phyloP scores from a whole-genome alignment of 352 stramenopile species.

The Halophytophthora batemanensis region DNA sequence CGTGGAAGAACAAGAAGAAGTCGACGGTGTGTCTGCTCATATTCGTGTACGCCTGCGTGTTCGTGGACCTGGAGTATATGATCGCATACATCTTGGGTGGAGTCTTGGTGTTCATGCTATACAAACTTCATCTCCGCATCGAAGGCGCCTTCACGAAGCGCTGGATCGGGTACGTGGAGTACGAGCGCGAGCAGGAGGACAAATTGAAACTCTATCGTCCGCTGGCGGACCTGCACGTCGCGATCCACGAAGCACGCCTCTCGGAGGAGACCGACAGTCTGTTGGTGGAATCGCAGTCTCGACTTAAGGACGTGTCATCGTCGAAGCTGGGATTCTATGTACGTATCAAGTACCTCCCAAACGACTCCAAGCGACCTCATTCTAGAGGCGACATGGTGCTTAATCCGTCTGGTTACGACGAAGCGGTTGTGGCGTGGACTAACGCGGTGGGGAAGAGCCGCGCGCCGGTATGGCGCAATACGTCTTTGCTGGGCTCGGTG shows the following conservation, averaged over 20 bases:
- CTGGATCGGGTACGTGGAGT: constrained; percentile 81
- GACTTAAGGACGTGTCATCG: constrained; percentile 55
- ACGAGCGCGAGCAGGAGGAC: constrained; percentile 72
- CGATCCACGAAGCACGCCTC: constrained; percentile 69
- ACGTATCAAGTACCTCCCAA: constrained; percentile 75
- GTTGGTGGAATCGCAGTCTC: constrained; percentile 54
- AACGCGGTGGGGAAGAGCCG: constrained; percentile 59
- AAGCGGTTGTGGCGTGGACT: constrained; percentile 73
- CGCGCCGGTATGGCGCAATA: constrained; percentile 51
- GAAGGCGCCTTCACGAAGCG: constrained; percentile 58
- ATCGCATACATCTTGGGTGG: constrained; percentile 62
- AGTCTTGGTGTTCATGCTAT: constrained; percentile 76
- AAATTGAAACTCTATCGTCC: constrained; percentile 70
- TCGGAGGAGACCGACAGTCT: constrained; percentile 49
- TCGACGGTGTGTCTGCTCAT: constrained; percentile 55
- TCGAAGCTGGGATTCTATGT: constrained; percentile 71
- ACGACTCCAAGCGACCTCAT: constrained; percentile 57
- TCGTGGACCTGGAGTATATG: constrained; percentile 71
- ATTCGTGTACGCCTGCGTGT: constrained; percentile 69
- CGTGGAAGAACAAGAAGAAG: constrained; percentile 85
- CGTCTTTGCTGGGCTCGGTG: constrained; percentile 8
- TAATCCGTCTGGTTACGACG: constrained; percentile 59
- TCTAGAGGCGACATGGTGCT: constrained; percentile 48
- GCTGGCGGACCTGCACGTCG: constrained; percentile 63
- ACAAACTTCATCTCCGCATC: constrained; percentile 63